Conservation (phyloP, 176 grass and related monocot genomes). For the Oryza glumipatula region DNA sequence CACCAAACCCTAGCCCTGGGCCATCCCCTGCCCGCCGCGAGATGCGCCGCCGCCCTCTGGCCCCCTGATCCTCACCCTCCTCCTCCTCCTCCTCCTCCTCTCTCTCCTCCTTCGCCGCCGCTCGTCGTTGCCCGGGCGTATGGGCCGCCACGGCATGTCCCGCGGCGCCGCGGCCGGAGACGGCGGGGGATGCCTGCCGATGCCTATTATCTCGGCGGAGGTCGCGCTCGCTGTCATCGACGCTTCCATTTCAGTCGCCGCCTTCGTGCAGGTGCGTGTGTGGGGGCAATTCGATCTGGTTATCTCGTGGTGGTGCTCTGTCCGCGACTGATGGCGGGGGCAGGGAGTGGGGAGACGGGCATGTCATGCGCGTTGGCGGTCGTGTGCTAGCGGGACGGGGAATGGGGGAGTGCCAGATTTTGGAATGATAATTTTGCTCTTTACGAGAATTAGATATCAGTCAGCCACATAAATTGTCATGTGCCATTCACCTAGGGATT, state of each 20-base stretch:
- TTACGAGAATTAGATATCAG: background rate
- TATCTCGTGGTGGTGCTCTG: background rate
- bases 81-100: background rate
- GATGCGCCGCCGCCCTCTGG: conserved; percentile 33
- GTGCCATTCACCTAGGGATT: conserved; percentile 7
- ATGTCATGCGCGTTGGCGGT: background rate
- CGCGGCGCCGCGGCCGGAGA: conserved; percentile 40
- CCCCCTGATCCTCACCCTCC: conserved; percentile 33
- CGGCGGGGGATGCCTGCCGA: conserved; percentile 62
- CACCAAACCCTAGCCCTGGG: conserved; percentile 44
- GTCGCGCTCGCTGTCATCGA: conserved; percentile 64
- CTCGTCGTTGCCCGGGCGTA: conserved; percentile 46
- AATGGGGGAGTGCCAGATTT: background rate
- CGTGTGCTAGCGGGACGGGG: background rate
- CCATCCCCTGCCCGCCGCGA: conserved; percentile 15
- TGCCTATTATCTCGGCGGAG: conserved; percentile 54
- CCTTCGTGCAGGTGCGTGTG: conserved; percentile 81
- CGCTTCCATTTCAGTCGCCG: conserved; percentile 52
- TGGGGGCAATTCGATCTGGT: conserved; percentile 40
- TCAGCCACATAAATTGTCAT: conserved; percentile 7
- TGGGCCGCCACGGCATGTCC: conserved; percentile 44
- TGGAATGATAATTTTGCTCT: conserved; percentile 19
- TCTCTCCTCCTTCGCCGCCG: background rate
- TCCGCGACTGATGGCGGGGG: background rate
- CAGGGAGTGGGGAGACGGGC: too few relatives aligned